phyloP scores from a whole-genome alignment of 208 protist species.

The Jaenimonas drosophilae region DNA sequence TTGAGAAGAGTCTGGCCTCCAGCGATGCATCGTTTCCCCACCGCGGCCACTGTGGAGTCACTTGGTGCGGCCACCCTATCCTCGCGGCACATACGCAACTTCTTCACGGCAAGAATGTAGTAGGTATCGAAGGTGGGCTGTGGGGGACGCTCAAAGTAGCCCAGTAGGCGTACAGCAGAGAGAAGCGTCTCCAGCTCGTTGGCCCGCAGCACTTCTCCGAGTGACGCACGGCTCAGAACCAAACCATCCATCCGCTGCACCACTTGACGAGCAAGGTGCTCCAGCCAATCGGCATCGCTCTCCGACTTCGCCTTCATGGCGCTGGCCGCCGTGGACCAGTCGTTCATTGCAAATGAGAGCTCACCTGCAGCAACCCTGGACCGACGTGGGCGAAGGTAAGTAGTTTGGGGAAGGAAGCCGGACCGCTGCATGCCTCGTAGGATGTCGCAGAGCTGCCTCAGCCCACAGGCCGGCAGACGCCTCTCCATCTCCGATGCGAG shows the following conservation, averaged over 20 bases:
- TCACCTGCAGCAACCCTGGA: background rate
- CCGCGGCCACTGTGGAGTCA: no score
- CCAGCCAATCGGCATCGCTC: conserved; percentile 6
- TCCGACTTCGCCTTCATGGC: background rate
- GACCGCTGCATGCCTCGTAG: conserved; percentile 53
- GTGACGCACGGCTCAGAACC: conserved; percentile 10
- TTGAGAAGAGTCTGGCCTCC: no score
- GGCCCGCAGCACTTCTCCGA: conserved; percentile 18
- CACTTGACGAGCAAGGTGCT: conserved; percentile 15
- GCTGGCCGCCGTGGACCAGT: conserved; percentile 13
- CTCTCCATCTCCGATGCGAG: conserved; percentile 21
- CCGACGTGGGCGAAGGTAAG: conserved; percentile 16
- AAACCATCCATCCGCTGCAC: conserved; percentile 46
- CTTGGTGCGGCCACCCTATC: background rate
- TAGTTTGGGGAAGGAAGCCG: conserved; percentile 29
- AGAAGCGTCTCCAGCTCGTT: conserved; percentile 33
- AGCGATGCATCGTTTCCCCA: no score
- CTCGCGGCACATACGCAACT: conserved; percentile 1
- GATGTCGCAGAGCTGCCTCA: conserved; percentile 56
- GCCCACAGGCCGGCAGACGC: conserved; percentile 17
- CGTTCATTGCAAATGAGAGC: background rate
- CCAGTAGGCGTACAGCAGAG: conserved; percentile 21
- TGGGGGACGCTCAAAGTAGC: conserved; percentile 52
- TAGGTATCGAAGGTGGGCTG: conserved; percentile 66
- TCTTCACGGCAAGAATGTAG: conserved; percentile 14